These are phyloP conservation scores for Corchorus olitorius DNA, from an alignment of 345 rosid genomes.

Conservation along the genomic window DNA sequence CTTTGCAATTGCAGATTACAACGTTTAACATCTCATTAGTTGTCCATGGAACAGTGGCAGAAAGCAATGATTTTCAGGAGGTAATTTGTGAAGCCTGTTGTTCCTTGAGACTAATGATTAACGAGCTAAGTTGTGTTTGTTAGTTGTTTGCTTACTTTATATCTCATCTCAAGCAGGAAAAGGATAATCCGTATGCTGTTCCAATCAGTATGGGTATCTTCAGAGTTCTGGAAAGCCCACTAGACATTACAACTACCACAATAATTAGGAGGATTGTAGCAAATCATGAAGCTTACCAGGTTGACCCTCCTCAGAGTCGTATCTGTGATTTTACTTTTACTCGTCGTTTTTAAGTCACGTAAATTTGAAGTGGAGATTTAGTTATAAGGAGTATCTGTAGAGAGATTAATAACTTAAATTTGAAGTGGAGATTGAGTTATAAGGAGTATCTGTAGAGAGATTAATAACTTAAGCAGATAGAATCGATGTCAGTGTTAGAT, in stretches of 20 bases:
- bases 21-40: slow-evolving; percentile 68
- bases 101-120: slow-evolving; percentile 2
- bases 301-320: slow-evolving; percentile 25
- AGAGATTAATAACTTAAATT: neutral
- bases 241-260: slow-evolving; percentile 71
- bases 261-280: slow-evolving; percentile 72
- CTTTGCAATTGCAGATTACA: slow-evolving; percentile 50
- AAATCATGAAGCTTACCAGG: slow-evolving; percentile 78
- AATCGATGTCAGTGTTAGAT: neutral
- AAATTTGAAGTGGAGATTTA: neutral
- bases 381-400: neutral
- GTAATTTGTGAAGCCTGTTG: slow-evolving; percentile 26
- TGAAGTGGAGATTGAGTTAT: neutral
- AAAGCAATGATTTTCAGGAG: slow-evolving; percentile 55
- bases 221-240: slow-evolving; percentile 63
- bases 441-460: neutral
- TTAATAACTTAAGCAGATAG: neutral
- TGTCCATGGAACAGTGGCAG: slow-evolving; percentile 75
- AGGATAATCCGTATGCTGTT: slow-evolving; percentile 61
- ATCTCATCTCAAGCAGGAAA: slow-evolving; percentile 38
- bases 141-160: neutral
- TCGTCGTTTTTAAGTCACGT: neutral
- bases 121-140: neutral
- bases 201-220: slow-evolving; percentile 75
- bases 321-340: neutral